A percentile compares a stretch with the other conserved stretches of the same genome.
Conservation (phyloP, 257 asterid species). For the Vinca minor region DNA sequence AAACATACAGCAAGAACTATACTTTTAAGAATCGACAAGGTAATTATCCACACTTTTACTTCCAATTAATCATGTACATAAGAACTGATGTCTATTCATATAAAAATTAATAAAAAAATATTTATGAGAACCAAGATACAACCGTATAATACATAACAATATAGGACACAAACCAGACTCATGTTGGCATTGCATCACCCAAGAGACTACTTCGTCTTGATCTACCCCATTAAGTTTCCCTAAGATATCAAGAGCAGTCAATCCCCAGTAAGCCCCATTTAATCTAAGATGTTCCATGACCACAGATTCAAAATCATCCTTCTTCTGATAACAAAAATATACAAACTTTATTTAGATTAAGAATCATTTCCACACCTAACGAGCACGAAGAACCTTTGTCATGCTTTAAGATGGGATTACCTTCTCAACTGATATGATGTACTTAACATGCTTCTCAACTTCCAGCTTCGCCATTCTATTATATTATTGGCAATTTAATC, state of each 20-base stretch:
- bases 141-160: not conserved
- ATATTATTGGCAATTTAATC: no score
- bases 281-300: conserved; percentile 84
- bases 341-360: not conserved
- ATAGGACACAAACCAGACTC: conserved; percentile 70
- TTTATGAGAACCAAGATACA: not conserved
- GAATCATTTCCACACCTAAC: not conserved
- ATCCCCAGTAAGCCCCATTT: conserved; percentile 96
- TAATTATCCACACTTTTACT: no score
- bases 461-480: conserved; percentile 15
- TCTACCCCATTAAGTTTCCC: conserved; percentile 71
- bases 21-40: not conserved
- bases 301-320: conserved; percentile 69
- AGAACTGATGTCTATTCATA: no score
- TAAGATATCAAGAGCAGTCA: conserved; percentile 70
- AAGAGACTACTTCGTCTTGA: conserved; percentile 65
- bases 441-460: conserved; percentile 16
- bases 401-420: conserved; percentile 6
- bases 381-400: not conserved
- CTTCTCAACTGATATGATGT: conserved; percentile 18
- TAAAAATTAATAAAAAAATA: not conserved
- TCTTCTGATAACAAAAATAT: conserved; percentile 37
- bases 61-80: not conserved
- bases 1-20: not conserved
- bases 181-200: conserved; percentile 89